Conservation (phyloP, 2,329 filamentous ascomycete genomes). For the Fusarium zealandicum region DNA sequence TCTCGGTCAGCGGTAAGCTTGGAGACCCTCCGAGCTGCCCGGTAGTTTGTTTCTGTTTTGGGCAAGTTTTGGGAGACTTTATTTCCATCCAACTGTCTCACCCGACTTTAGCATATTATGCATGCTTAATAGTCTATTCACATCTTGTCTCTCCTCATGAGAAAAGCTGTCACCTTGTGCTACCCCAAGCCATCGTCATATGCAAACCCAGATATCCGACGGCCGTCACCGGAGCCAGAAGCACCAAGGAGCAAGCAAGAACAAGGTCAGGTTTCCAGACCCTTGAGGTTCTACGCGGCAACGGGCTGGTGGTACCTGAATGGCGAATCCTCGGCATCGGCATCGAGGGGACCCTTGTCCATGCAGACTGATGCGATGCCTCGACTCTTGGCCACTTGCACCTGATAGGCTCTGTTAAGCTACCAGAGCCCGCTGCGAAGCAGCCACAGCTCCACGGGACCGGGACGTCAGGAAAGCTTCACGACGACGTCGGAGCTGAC, state of each 20-base stretch:
- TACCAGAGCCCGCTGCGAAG: slow-evolving; percentile 10
- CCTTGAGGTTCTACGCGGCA: not conserved
- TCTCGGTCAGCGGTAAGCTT: slow-evolving; percentile 27
- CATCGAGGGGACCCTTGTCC: slow-evolving; percentile 24
- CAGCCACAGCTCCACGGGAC: slow-evolving; percentile 14
- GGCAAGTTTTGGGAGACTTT: slow-evolving; percentile 15
- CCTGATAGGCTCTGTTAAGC: slow-evolving; percentile 36
- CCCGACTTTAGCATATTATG: not conserved
- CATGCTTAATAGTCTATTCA: not conserved
- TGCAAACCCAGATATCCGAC: slow-evolving; percentile 3
- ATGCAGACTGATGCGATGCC: slow-evolving; percentile 4
- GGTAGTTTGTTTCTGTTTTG: slow-evolving; percentile 15
- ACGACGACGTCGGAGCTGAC: not conserved
- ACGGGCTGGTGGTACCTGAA: slow-evolving; percentile 21
- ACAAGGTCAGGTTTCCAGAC: not conserved
- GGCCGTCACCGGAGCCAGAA: slow-evolving; percentile 6
- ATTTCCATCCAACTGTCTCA: not conserved
- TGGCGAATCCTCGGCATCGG: slow-evolving; percentile 27
- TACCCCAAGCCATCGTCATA: not conserved
- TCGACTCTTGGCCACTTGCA: slow-evolving; percentile 12
- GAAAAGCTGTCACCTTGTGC: not conserved
- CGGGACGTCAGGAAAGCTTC: slow-evolving; percentile 8
- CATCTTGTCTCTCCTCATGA: not conserved
- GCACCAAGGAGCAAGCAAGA: slow-evolving; percentile 7
- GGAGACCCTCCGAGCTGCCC: not conserved